A percentile compares a stretch with the other conserved stretches of the same genome.
Evolutionary conservation across 208 protist species (phyloP).

Genomic region (Trypanosoma boissoni): DNA sequence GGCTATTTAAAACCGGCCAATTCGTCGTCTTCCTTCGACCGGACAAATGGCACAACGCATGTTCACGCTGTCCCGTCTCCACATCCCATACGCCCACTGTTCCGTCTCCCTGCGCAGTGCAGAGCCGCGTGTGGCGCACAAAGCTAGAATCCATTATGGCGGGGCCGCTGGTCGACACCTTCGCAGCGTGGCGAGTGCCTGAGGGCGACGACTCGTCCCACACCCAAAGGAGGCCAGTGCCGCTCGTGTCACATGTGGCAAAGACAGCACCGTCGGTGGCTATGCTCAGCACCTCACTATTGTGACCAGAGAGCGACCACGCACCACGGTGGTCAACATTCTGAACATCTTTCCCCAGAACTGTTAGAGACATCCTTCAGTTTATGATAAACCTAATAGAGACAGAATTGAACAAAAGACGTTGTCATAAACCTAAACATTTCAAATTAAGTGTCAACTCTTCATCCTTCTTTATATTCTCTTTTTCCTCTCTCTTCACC

Average conservation of each 20-base stretch:
- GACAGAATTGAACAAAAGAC: too few relatives aligned
- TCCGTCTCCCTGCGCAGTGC: conserved; percentile 67
- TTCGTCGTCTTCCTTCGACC: conserved; percentile 28
- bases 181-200: conserved; percentile 36
- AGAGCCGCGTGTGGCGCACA: conserved; percentile 33
- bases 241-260: conserved; percentile 54
- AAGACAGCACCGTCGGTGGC: conserved; percentile 36
- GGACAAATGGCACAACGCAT: conserved; percentile 31
- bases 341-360: conserved; percentile 14
- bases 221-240: conserved; percentile 60
- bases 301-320: conserved; percentile 67
- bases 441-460: background rate
- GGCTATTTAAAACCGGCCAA: conserved; percentile 81
- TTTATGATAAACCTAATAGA: too few relatives aligned
- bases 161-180: conserved; percentile 52
- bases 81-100: conserved; percentile 63
- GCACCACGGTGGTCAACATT: conserved; percentile 4
- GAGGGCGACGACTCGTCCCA: background rate
- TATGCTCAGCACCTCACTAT: conserved; percentile 50
- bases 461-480: background rate
- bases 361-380: conserved; percentile 43
- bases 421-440: too few relatives aligned
- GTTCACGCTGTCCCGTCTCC: conserved; percentile 34
- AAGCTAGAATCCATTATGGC: conserved; percentile 55
- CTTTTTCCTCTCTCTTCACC: background rate